Conservation (phyloP, 2,329 filamentous ascomycete species). For the Ophiostoma himal-ulmi region DNA sequence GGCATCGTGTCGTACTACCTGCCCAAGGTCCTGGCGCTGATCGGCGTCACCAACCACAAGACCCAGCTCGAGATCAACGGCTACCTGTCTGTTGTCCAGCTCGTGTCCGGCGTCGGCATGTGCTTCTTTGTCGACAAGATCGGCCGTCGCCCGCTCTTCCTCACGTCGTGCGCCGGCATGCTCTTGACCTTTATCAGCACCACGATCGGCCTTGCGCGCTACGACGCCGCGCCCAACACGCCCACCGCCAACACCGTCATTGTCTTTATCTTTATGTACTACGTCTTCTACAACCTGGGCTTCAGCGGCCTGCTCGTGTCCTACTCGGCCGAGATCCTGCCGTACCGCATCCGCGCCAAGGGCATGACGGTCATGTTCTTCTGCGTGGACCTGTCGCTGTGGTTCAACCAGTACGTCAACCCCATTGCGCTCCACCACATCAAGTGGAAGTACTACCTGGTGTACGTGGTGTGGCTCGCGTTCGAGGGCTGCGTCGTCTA, state of each 20-base stretch:
- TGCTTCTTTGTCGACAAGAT: constrained; percentile 22
- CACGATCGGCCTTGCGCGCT: constrained; percentile 37
- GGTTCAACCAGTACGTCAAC: constrained; percentile 27
- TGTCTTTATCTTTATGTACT: constrained; percentile 21
- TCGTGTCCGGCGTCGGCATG: constrained; percentile 32
- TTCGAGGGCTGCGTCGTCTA: constrained; percentile 29
- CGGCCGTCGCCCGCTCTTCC: constrained; percentile 29
- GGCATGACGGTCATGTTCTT: constrained; percentile 23
- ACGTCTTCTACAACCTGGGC: constrained; percentile 35
- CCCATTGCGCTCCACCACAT: constrained; percentile 26
- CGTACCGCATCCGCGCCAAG: constrained; percentile 25
- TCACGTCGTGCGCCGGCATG: constrained; percentile 25
- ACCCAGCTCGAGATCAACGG: constrained; percentile 28
- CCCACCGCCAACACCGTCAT: constrained; percentile 23
- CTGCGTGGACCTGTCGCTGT: constrained; percentile 20
- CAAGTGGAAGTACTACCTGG: constrained; percentile 29
- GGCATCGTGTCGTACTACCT: constrained; percentile 36
- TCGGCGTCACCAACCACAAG: constrained; percentile 31
- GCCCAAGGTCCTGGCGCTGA: constrained; percentile 31
- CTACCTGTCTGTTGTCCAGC: constrained; percentile 31
- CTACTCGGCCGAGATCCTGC: constrained; percentile 25
- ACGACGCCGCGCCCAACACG: constrained; percentile 50
- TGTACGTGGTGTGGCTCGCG: constrained; percentile 25
- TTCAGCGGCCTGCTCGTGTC: constrained; percentile 42
- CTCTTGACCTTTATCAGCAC: constrained; percentile 23